Evolutionary conservation across 2,329 filamentous ascomycete species (phyloP).

Genomic region (Aschersonia sp.): DNA sequence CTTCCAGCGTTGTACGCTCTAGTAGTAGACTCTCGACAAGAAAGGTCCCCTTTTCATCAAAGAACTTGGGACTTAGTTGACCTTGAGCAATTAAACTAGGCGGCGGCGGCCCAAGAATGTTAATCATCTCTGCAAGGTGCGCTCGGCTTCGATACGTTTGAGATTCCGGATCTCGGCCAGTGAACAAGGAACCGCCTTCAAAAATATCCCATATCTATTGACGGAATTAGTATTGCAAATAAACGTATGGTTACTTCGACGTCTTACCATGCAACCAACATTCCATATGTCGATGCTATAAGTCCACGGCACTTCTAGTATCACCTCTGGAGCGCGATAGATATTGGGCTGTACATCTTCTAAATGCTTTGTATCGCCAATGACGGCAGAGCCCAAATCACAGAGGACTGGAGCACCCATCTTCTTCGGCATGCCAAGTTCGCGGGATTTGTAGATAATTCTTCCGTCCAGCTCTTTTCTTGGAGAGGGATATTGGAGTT

Average conservation of each 20-base stretch:
- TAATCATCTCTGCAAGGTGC: slow-evolving; percentile 33
- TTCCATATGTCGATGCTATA: slow-evolving; percentile 38
- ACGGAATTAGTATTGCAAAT: neutral
- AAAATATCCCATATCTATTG: slow-evolving; percentile 32
- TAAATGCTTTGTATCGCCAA: slow-evolving; percentile 12
- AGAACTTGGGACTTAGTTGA: slow-evolving; percentile 19
- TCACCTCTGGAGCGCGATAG: slow-evolving; percentile 30
- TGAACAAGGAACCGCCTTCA: slow-evolving; percentile 29
- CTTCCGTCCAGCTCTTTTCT: slow-evolving; percentile 25
- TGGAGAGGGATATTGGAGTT: slow-evolving; percentile 22
- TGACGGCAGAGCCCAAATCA: slow-evolving; percentile 32
- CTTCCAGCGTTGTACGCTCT: slow-evolving; percentile 17
- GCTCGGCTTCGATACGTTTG: slow-evolving; percentile 25
- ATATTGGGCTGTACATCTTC: slow-evolving; percentile 25
- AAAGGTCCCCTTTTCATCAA: slow-evolving; percentile 16
- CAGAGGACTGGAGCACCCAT: slow-evolving; percentile 24
- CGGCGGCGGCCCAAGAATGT: slow-evolving; percentile 27
- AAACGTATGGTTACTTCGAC: neutral
- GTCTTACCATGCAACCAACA: slow-evolving; percentile 29
- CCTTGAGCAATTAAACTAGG: slow-evolving; percentile 17
- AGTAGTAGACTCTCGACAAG: slow-evolving; percentile 2
- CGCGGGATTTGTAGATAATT: slow-evolving; percentile 25
- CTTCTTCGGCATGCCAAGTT: slow-evolving; percentile 17
- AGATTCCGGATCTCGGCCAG: slow-evolving; percentile 20
- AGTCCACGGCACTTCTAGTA: slow-evolving; percentile 28